phyloP scores from a whole-genome alignment of 768 basidiomycete species.

The Lactarius hengduanensis region DNA sequence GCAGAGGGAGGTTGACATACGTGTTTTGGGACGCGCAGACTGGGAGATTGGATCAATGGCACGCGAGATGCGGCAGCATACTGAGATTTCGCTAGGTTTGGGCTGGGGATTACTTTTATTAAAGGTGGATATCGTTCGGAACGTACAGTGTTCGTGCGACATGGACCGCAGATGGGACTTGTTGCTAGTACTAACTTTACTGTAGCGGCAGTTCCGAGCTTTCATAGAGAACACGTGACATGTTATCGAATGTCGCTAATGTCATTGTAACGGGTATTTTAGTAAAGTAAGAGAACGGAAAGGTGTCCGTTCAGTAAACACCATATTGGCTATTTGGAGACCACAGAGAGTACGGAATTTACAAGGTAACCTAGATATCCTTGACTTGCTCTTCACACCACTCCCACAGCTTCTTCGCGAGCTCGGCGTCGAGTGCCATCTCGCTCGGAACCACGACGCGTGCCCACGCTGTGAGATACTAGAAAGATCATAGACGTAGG shows the following conservation, averaged over 20 bases:
- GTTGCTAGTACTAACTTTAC: neutral
- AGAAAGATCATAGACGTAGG: no score
- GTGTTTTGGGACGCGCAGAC: slow-evolving; percentile 78
- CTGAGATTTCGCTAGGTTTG: slow-evolving; percentile 48
- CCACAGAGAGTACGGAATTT: neutral
- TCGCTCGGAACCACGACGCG: slow-evolving; percentile 25
- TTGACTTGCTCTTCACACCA: slow-evolving; percentile 35
- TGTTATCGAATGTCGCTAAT: no score
- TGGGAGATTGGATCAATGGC: slow-evolving; percentile 91
- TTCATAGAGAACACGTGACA: neutral
- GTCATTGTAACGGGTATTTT: no score
- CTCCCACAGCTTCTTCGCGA: slow-evolving; percentile 32
- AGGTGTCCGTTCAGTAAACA: neutral
- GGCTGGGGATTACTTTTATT: neutral
- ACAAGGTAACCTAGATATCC: slow-evolving; percentile 7
- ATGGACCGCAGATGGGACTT: neutral
- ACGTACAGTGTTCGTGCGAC: slow-evolving; percentile 24
- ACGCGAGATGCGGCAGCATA: slow-evolving; percentile 74
- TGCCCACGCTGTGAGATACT: slow-evolving; percentile 36
- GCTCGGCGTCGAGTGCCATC: slow-evolving; percentile 26
- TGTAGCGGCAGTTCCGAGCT: no score
- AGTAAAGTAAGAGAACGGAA: neutral
- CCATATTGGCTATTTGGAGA: neutral
- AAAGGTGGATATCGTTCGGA: neutral
- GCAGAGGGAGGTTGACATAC: slow-evolving; percentile 43